These are phyloP conservation scores for Russula sp. DNA, from an alignment of 768 basidiomycete genomes.

Conservation along the genomic window DNA sequence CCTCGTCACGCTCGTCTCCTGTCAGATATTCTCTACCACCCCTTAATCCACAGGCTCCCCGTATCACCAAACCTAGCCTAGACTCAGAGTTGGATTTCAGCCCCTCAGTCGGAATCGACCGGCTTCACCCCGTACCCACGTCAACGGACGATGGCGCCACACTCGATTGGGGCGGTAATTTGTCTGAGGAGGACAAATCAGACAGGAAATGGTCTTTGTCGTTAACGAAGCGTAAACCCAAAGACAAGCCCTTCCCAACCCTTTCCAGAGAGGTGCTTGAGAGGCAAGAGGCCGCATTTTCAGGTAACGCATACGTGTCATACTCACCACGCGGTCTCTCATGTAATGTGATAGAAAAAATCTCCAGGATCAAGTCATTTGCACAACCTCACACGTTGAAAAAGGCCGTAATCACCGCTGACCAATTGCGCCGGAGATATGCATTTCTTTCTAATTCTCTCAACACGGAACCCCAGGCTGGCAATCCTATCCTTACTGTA, in stretches of 20 bases:
- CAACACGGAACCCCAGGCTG: slow-evolving; percentile 33
- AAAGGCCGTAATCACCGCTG: slow-evolving; percentile 60
- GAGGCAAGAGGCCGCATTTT: slow-evolving; percentile 57
- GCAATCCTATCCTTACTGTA: slow-evolving; percentile 49
- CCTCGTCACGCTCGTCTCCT: slow-evolving; percentile 31
- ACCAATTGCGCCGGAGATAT: slow-evolving; percentile 68
- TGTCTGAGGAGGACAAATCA: slow-evolving; percentile 51
- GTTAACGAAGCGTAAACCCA: slow-evolving; percentile 57
- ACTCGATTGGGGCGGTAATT: slow-evolving; percentile 68
- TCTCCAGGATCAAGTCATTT: slow-evolving; percentile 50
- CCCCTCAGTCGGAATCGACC: slow-evolving; percentile 52
- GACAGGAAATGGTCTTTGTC: slow-evolving; percentile 63
- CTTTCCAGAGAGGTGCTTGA: slow-evolving; percentile 48
- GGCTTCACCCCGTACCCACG: slow-evolving; percentile 62
- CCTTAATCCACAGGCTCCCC: slow-evolving; percentile 35
- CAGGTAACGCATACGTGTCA: slow-evolving; percentile 42
- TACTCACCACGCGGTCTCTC: neutral
- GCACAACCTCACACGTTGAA: slow-evolving; percentile 54
- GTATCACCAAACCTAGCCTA: slow-evolving; percentile 27
- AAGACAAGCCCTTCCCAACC: slow-evolving; percentile 50
- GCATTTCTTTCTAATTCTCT: slow-evolving; percentile 47
- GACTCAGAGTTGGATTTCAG: slow-evolving; percentile 65
- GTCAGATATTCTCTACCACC: slow-evolving; percentile 33
- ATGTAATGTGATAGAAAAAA: slow-evolving; percentile 46
- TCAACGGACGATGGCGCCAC: slow-evolving; percentile 68